phyloP scores from a whole-genome alignment of 1,139 yeast genomes.

The Kodamaea plutei region DNA sequence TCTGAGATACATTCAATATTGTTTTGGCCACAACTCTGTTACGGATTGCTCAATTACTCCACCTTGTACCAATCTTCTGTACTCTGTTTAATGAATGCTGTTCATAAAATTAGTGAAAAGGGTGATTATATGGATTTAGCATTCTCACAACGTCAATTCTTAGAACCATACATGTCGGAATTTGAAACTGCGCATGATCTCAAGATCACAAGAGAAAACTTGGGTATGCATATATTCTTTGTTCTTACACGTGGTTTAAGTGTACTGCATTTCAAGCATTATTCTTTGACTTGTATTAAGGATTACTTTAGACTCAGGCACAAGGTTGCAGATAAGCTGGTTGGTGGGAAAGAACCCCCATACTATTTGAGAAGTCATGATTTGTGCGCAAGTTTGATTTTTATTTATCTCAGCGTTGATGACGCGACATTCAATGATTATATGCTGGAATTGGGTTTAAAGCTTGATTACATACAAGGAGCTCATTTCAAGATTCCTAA shows the following conservation, averaged over 20 bases:
- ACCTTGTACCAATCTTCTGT: conserved; percentile 54
- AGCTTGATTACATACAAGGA: conserved; percentile 20
- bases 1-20: conserved; percentile 54
- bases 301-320: conserved; percentile 43
- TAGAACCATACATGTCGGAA: conserved; percentile 40
- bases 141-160: conserved; percentile 33
- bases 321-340: background rate
- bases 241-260: conserved; percentile 60
- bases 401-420: conserved; percentile 51
- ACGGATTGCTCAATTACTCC: conserved; percentile 32
- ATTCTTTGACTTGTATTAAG: conserved; percentile 51
- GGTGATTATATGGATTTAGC: conserved; percentile 28
- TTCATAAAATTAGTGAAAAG: conserved; percentile 22
- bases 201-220: conserved; percentile 40
- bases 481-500: conserved; percentile 45
- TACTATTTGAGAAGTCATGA: conserved; percentile 3
- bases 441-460: conserved; percentile 45
- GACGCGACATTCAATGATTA: conserved; percentile 44
- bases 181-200: conserved; percentile 46
- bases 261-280: conserved; percentile 56
- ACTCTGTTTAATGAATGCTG: conserved; percentile 31
- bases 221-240: conserved; percentile 53
- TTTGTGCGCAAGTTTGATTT: conserved; percentile 42
- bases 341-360: background rate
- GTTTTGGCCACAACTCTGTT: conserved; percentile 59